Evolutionary conservation across 1,284 basidiomycete genomes (phyloP).

Genomic region (Cryptococcus hybrid): DNA sequence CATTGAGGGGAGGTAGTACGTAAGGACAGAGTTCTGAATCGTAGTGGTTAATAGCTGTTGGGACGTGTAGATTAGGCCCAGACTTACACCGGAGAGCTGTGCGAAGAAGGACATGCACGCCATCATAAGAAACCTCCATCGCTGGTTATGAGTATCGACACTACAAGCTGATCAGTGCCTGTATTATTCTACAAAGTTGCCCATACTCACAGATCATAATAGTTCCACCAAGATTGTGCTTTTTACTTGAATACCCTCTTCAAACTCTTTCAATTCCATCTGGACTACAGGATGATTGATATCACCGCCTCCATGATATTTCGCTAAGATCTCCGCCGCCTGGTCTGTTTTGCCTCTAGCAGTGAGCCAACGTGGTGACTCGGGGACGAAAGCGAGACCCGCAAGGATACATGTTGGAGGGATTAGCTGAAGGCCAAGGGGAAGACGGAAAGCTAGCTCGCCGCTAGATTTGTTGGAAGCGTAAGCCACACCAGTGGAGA

Average conservation of each 20-base stretch:
- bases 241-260: constrained; percentile 17
- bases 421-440: constrained; percentile 38
- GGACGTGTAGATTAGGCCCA: not conserved
- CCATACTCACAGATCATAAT: constrained; percentile 11
- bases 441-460: constrained; percentile 23
- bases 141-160: constrained; percentile 13
- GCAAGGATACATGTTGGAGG: constrained; percentile 33
- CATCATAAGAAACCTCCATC: constrained; percentile 26
- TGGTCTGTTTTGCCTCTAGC: constrained; percentile 14
- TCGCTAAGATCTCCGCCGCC: constrained; percentile 20
- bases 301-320: constrained; percentile 27
- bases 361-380: constrained; percentile 30
- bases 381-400: constrained; percentile 23
- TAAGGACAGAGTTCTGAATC: constrained; percentile 11
- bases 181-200: not conserved
- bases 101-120: constrained; percentile 26
- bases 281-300: constrained; percentile 20
- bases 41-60: not conserved
- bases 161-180: constrained; percentile 1
- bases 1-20: constrained; percentile 24
- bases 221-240: constrained; percentile 58
- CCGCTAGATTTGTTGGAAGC: constrained; percentile 17
- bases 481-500: constrained; percentile 26
- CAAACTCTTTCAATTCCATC: constrained; percentile 25
- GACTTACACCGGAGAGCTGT: constrained; percentile 22